Conservation (phyloP, 2,329 filamentous ascomycete genomes). For the Stagonosporopsis rhizophila region DNA sequence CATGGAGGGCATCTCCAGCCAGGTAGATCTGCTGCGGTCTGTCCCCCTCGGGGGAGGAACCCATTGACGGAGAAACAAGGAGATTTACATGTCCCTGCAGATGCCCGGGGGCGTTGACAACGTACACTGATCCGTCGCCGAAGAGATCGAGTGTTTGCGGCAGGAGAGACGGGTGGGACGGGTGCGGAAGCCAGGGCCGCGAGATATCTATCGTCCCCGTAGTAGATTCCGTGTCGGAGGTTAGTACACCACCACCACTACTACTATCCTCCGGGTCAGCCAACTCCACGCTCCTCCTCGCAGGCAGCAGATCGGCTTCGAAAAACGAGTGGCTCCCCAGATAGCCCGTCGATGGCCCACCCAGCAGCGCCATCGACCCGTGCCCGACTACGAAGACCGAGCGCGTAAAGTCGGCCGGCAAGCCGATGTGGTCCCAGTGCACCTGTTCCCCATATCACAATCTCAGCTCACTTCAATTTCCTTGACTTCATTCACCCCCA, state of each 20-base stretch:
- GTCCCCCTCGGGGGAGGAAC: no score
- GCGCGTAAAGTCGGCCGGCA: constrained; percentile 47
- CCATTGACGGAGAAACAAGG: constrained; percentile 52
- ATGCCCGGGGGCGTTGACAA: constrained; percentile 62
- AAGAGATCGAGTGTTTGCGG: constrained; percentile 58
- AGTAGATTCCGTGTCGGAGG: neutral
- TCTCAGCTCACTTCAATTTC: no score
- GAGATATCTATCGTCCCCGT: constrained; percentile 21
- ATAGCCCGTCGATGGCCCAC: constrained; percentile 31
- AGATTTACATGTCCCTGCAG: constrained; percentile 62
- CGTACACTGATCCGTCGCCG: constrained; percentile 55
- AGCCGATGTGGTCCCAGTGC: constrained; percentile 54
- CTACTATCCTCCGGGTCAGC: constrained; percentile 23
- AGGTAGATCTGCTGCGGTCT: constrained; percentile 50
- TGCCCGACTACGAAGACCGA: constrained; percentile 52
- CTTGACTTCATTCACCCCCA: neutral
- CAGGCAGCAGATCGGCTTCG: constrained; percentile 53
- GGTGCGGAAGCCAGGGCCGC: constrained; percentile 53
- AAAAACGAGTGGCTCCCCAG: constrained; percentile 51
- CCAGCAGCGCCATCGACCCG: constrained; percentile 34
- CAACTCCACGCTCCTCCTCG: constrained; percentile 55
- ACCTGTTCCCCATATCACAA: constrained; percentile 33
- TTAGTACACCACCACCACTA: no score
- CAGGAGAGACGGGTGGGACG: constrained; percentile 52
- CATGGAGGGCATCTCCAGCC: constrained; percentile 63